Evolutionary conservation across 108 stramenopile species (phyloP).

Genomic region (Pseudonitzschia pungens): DNA sequence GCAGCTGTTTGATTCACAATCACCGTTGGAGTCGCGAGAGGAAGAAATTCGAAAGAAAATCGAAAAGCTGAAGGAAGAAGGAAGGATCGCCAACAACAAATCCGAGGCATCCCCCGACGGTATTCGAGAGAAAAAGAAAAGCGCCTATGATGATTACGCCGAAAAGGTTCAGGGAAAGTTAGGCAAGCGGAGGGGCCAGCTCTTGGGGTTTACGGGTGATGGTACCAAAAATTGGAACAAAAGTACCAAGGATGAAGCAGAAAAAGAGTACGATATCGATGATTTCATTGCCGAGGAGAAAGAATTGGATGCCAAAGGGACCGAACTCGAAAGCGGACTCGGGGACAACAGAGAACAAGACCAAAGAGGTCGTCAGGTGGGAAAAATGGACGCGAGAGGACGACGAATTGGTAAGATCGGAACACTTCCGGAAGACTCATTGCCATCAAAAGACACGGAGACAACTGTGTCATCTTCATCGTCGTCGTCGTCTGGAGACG

Average conservation of each 20-base stretch:
- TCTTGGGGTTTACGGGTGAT: slow-evolving; percentile 39
- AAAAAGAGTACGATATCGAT: slow-evolving; percentile 34
- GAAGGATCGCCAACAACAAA: slow-evolving; percentile 38
- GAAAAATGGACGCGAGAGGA: neutral
- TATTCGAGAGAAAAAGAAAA: slow-evolving; percentile 6
- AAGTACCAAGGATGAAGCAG: slow-evolving; percentile 34
- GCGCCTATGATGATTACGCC: slow-evolving; percentile 32
- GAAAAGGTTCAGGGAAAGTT: slow-evolving; percentile 37
- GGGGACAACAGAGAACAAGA: neutral
- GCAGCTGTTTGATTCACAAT: slow-evolving; percentile 2
- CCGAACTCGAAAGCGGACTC: neutral
- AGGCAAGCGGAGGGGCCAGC: slow-evolving; percentile 29
- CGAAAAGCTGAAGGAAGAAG: slow-evolving; percentile 55
- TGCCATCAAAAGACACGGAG: neutral
- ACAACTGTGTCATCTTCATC: slow-evolving; percentile 10
- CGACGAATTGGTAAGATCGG: neutral
- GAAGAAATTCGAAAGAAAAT: slow-evolving; percentile 73
- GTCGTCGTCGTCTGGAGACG: neutral
- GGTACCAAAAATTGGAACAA: slow-evolving; percentile 9
- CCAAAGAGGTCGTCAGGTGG: neutral
- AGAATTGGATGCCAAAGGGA: neutral
- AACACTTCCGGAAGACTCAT: neutral
- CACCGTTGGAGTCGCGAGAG: slow-evolving; percentile 40
- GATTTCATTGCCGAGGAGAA: slow-evolving; percentile 15
- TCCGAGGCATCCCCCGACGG: slow-evolving; percentile 1